Conservation (phyloP, 2,329 filamentous ascomycete genomes). For the Fusarium solani-melongenae region DNA sequence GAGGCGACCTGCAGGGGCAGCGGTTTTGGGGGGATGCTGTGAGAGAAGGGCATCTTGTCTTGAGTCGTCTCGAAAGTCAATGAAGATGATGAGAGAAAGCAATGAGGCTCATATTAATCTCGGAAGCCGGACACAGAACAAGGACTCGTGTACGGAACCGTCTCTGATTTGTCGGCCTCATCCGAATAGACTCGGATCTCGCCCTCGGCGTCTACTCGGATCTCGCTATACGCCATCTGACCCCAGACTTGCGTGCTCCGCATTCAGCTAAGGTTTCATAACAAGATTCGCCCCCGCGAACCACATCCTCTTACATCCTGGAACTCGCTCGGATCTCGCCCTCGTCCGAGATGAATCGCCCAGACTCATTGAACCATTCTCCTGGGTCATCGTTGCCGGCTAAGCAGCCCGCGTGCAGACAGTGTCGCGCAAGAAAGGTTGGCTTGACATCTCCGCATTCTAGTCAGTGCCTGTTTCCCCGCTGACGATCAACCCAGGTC, state of each 20-base stretch:
- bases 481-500: constrained; percentile 32
- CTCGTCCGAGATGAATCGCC: background rate
- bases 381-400: background rate
- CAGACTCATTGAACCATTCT: background rate
- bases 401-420: constrained; percentile 31
- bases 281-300: background rate
- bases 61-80: background rate
- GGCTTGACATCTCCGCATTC: background rate
- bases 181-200: constrained; percentile 27
- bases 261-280: background rate
- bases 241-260: constrained; percentile 24
- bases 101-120: background rate
- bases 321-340: constrained; percentile 31
- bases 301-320: background rate
- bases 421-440: constrained; percentile 43
- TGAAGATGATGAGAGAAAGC: background rate
- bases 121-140: background rate
- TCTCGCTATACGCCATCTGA: constrained; percentile 16
- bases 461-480: background rate
- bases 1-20: constrained; percentile 38
- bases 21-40: constrained; percentile 32
- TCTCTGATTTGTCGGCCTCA: background rate
- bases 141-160: background rate
- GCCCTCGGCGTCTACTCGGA: constrained; percentile 11
- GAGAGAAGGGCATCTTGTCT: constrained; percentile 14